Conservation (phyloP, 2,329 filamentous ascomycete species). For the Dactylellina parvicollis region DNA sequence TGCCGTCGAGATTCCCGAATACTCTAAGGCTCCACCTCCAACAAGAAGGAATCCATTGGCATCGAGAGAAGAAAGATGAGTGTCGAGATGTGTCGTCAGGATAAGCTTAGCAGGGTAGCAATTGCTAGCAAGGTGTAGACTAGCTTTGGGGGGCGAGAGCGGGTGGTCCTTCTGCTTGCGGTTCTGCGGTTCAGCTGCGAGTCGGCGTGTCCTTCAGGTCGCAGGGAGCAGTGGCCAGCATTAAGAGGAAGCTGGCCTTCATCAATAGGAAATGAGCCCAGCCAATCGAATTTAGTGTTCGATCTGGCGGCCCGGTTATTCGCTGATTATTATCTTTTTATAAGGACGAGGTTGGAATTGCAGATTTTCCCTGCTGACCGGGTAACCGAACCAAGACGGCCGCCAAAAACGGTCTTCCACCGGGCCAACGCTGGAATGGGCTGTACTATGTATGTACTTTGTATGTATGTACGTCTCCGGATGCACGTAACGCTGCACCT, state of each 20-base stretch:
- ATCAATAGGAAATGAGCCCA: slow-evolving; percentile 13
- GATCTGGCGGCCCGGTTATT: not conserved
- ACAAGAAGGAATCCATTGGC: slow-evolving; percentile 9
- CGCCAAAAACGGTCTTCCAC: slow-evolving; percentile 17
- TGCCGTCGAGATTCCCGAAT: slow-evolving; percentile 21
- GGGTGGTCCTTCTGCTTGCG: slow-evolving; percentile 38
- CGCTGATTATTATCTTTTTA: not conserved
- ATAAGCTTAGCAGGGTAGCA: slow-evolving; percentile 17
- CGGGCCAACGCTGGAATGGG: slow-evolving; percentile 28
- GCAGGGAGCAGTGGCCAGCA: slow-evolving; percentile 25
- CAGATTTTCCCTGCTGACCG: slow-evolving; percentile 24
- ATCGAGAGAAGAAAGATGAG: not conserved
- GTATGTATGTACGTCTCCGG: not conserved
- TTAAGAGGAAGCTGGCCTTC: slow-evolving; percentile 7
- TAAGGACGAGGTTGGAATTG: slow-evolving; percentile 45
- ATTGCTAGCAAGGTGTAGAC: too few species aligned
- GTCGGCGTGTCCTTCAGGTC: slow-evolving; percentile 5
- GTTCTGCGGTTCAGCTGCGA: slow-evolving; percentile 34
- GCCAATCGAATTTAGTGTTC: slow-evolving; percentile 19
- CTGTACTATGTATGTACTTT: slow-evolving; percentile 37
- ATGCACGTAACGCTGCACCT: not conserved
- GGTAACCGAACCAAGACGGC: slow-evolving; percentile 40
- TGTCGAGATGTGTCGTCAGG: slow-evolving; percentile 1
- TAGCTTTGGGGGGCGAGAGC: not conserved
- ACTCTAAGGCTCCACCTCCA: not conserved